A percentile compares a stretch with the other conserved stretches of the same genome.
Conservation (phyloP, 2,329 filamentous ascomycete genomes). For the Pseudocercospora ulei region DNA sequence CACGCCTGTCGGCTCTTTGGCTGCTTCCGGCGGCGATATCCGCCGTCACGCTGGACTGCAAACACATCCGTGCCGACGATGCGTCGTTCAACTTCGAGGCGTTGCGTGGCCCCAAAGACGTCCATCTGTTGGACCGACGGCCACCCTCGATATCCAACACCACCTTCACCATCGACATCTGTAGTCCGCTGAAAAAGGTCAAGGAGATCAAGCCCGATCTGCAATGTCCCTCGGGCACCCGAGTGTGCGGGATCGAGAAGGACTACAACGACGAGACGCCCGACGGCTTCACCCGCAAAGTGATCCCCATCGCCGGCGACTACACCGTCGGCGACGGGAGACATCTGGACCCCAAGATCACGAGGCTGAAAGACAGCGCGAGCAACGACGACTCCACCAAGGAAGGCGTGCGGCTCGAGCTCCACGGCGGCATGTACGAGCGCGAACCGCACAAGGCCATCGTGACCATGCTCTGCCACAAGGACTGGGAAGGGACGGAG, state of each 20-base stretch:
- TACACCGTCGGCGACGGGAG: slow-evolving; percentile 51
- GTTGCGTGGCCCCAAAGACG: slow-evolving; percentile 58
- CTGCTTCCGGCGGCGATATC: slow-evolving; percentile 32
- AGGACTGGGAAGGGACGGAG: slow-evolving; percentile 61
- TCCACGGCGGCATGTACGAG: slow-evolving; percentile 52
- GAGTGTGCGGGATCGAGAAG: slow-evolving; percentile 67
- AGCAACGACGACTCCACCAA: slow-evolving; percentile 55
- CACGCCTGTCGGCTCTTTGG: slow-evolving; percentile 22
- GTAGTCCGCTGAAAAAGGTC: slow-evolving; percentile 54
- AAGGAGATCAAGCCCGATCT: slow-evolving; percentile 47
- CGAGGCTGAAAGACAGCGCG: slow-evolving; percentile 55
- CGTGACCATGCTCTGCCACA: slow-evolving; percentile 77
- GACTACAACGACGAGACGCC: slow-evolving; percentile 45
- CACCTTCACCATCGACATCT: slow-evolving; percentile 74
- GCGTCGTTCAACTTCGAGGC: slow-evolving; percentile 55
- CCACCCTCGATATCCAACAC: slow-evolving; percentile 55
- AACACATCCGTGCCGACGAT: slow-evolving; percentile 50
- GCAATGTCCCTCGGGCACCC: slow-evolving; percentile 57
- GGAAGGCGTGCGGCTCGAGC: slow-evolving; percentile 61
- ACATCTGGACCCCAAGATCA: slow-evolving; percentile 55
- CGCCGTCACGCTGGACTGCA: slow-evolving; percentile 52
- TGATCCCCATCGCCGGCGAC: slow-evolving; percentile 66
- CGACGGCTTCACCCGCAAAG: slow-evolving; percentile 45
- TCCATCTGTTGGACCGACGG: slow-evolving; percentile 46
- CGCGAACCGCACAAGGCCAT: slow-evolving; percentile 61